Conservation (phyloP, 345 rosid species). For the Rhizophora mangle region DNA sequence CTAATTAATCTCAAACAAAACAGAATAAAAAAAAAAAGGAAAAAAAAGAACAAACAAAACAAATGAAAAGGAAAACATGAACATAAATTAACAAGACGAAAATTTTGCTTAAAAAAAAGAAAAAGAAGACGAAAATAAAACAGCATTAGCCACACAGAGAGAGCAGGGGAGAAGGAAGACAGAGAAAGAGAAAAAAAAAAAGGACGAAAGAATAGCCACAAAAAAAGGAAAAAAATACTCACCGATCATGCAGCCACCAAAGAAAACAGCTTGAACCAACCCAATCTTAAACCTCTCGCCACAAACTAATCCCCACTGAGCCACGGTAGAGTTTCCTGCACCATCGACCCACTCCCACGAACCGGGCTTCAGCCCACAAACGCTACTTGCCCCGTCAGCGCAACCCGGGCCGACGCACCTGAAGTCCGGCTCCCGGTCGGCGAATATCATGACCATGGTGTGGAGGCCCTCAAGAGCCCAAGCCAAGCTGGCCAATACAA, state of each 20-base stretch:
- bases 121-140: too few species aligned
- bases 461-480: constrained; percentile 96
- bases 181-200: not conserved
- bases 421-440: constrained; percentile 72
- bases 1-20: not conserved
- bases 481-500: constrained; percentile 69
- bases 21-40: not conserved
- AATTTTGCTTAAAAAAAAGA: too few species aligned
- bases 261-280: constrained; percentile 79
- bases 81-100: too few species aligned
- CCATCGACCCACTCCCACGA: constrained; percentile 77
- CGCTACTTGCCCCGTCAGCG: constrained; percentile 25
- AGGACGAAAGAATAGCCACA: not conserved
- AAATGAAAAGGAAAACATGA: not conserved
- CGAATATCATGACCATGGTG: constrained; percentile 93
- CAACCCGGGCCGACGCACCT: constrained; percentile 45
- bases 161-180: too few species aligned
- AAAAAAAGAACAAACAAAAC: not conserved
- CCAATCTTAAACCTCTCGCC: constrained; percentile 78
- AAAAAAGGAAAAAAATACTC: constrained; percentile 8
- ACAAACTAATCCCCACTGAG: constrained; percentile 82
- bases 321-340: constrained; percentile 67
- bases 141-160: too few species aligned
- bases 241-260: constrained; percentile 95
- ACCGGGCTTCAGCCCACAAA: constrained; percentile 52